A percentile compares a stretch with the other conserved stretches of the same genome.
Evolutionary conservation across 2,329 filamentous ascomycete genomes (phyloP).

Genomic region (Chrysoporthe austroafricana): DNA sequence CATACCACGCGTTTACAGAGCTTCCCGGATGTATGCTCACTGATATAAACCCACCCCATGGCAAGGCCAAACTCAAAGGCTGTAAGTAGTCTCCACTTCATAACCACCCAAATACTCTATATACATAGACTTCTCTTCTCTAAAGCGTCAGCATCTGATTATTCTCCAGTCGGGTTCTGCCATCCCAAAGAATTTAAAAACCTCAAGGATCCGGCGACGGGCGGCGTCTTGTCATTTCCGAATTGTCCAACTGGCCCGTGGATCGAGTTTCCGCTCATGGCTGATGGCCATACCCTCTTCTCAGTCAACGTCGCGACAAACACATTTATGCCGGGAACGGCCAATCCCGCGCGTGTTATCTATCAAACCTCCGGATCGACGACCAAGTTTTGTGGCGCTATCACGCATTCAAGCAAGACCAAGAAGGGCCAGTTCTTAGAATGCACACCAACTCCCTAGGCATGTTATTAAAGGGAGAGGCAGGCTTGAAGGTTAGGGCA

Average conservation of each 20-base stretch:
- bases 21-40: not conserved
- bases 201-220: not conserved
- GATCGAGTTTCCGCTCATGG: slow-evolving; percentile 5
- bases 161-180: not conserved
- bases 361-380: not conserved
- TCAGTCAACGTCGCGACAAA: not conserved
- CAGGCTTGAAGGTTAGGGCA: not conserved
- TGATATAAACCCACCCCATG: not conserved
- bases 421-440: not conserved
- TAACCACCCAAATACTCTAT: not conserved
- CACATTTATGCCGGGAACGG: not conserved
- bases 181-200: slow-evolving; percentile 6
- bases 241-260: slow-evolving; percentile 8
- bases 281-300: slow-evolving; percentile 1
- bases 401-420: not conserved
- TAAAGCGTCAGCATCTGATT: not conserved
- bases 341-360: not conserved
- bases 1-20: not conserved
- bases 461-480: not conserved
- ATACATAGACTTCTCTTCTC: not conserved
- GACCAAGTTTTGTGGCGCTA: slow-evolving; percentile 4
- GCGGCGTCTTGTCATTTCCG: not conserved
- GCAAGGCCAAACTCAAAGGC: not conserved
- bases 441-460: not conserved
- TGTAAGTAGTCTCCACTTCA: not conserved